Percentiles rank a stretch among this genome's conserved stretches.
Conservation (phyloP, 2,329 filamentous ascomycete genomes). For the Cryphonectria nitschkei region DNA sequence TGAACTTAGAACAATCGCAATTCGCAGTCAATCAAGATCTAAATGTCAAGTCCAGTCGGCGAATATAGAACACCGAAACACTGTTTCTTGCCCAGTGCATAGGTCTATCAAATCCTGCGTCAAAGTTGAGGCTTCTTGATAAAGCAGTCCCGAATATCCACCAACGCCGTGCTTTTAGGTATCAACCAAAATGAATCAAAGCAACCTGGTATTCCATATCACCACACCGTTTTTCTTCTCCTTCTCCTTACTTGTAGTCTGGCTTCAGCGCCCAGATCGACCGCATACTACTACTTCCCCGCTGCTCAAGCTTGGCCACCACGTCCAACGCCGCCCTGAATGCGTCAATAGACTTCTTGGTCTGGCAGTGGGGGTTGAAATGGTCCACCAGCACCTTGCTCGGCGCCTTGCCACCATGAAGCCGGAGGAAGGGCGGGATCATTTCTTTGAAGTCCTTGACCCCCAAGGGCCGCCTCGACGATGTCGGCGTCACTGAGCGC, state of each 20-base stretch:
- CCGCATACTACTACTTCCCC: slow-evolving; percentile 51
- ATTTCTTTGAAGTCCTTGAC: slow-evolving; percentile 68
- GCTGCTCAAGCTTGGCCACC: slow-evolving; percentile 72
- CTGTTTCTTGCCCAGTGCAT: neutral
- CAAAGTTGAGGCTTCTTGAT: neutral
- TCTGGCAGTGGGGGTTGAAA: slow-evolving; percentile 80
- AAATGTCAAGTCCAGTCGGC: too few relatives aligned
- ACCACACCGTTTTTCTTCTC: neutral
- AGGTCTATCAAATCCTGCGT: neutral
- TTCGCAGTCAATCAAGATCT: neutral
- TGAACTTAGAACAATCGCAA: neutral
- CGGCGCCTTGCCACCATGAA: slow-evolving; percentile 77
- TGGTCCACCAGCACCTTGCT: slow-evolving; percentile 89
- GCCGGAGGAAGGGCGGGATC: slow-evolving; percentile 78
- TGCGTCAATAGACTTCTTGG: slow-evolving; percentile 67
- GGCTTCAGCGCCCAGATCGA: slow-evolving; percentile 57
- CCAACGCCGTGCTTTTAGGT: slow-evolving; percentile 1
- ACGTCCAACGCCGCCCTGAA: slow-evolving; percentile 81
- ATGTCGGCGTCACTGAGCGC: slow-evolving; percentile 48
- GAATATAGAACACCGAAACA: neutral
- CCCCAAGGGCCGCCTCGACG: slow-evolving; percentile 44
- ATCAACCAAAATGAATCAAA: neutral
- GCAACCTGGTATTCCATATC: neutral
- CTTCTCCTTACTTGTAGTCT: slow-evolving; percentile 32
- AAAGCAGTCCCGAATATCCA: neutral